Conservation (phyloP, 164 flowering plant species). For the Vitis rotundifolia region DNA sequence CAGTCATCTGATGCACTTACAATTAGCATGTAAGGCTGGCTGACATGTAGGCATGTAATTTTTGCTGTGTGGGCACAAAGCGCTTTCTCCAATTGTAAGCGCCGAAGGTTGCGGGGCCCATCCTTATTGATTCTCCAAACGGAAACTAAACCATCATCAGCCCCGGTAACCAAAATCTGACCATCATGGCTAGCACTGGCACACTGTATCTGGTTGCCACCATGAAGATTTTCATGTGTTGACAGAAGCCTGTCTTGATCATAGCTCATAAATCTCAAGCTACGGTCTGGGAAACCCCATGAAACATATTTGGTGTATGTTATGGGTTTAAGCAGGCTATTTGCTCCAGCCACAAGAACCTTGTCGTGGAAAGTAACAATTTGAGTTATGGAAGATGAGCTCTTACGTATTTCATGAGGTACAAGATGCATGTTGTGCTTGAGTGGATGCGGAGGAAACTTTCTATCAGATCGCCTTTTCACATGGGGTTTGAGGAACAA, state of each 20-base stretch:
- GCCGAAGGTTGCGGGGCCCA: constrained; percentile 54
- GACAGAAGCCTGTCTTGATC: constrained; percentile 92
- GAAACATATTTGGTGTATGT: constrained; percentile 80
- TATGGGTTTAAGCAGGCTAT: constrained; percentile 78
- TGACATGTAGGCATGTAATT: constrained; percentile 77
- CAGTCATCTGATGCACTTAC: constrained; percentile 97
- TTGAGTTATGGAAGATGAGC: constrained; percentile 56
- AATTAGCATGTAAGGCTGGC: constrained; percentile 94
- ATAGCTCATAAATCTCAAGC: constrained; percentile 84
- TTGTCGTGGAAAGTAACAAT: constrained; percentile 70
- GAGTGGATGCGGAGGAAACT: constrained; percentile 76
- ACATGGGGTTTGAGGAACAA: constrained; percentile 83
- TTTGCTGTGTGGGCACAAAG: constrained; percentile 86
- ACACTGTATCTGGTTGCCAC: constrained; percentile 88
- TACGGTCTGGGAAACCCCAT: constrained; percentile 98
- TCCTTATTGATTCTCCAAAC: constrained; percentile 80
- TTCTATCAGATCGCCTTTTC: constrained; percentile 74
- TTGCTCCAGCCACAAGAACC: constrained; percentile 72
- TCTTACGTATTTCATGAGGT: constrained; percentile 72
- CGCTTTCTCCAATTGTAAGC: constrained; percentile 64
- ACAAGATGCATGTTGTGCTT: constrained; percentile 62
- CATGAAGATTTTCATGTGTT: constrained; percentile 95
- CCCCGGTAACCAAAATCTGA: constrained; percentile 83
- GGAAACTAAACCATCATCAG: constrained; percentile 76
- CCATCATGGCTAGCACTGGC: constrained; percentile 90